Evolutionary conservation across 768 basidiomycete genomes (phyloP), one percentile per base, ranked within the genome.

Genomic region (Leccinum rimulosum): DNA sequence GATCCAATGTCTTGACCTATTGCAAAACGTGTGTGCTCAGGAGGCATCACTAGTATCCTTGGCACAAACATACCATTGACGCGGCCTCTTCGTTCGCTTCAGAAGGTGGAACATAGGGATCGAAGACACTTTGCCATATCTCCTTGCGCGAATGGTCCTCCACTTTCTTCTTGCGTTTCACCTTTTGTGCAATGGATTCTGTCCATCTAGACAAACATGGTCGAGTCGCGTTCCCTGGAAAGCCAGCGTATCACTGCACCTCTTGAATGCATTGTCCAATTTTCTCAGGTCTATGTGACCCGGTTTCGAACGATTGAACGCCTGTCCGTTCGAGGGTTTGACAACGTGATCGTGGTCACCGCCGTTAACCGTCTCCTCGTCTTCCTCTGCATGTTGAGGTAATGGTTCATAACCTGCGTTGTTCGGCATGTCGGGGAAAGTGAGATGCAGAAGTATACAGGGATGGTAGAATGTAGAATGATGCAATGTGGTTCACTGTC

Each of bases 61-160:
- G 30, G 35, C 6, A 19, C 4, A 15, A 33, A 40, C 73, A 62
- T 56, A 73, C 72, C 55, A 61, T 38, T 5, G 35, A 35, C 4
- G 52, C 11, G 17, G 48, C 27, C 19, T 67, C 79, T 50, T 71
- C 66, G 30, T 74, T 70, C 45, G 63, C 65, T 45, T 74, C 66
- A 14, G 70, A 58, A 36, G 75, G 74, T 6, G 71, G 63, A 9
- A 84, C 67, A 50, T 80, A 77, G 43, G 88, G 91, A 56, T 91
- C 90, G 62, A 93, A 91, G 12, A 89, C 88, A 66, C 87, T 91
- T 59, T 85, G 84, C 82, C 84, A 88, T 67, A 93, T 93, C 69
- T 85, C 83, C 76, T 80, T 87, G 68, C 81, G 82, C 45, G 84
- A 81, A 67, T 85, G 80, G 57, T 84, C 83, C 43, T 83, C 79